Evolutionary conservation across 139 green algal genomes (phyloP).

Genomic region (Haematococcus lacustris): DNA sequence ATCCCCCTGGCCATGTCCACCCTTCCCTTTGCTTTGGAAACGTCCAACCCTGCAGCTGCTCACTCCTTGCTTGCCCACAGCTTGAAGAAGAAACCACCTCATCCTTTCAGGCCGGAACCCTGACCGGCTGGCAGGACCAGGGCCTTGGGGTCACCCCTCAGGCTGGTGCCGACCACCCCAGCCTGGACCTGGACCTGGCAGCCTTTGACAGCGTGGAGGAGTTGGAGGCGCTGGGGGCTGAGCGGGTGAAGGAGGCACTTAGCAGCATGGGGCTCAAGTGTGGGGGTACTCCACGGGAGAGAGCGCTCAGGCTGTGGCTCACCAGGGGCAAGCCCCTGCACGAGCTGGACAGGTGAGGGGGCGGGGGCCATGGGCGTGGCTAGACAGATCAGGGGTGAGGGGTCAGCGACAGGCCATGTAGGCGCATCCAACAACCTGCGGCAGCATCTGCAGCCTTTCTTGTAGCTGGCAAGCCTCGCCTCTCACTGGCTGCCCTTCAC

Average conservation of each 20-base stretch:
- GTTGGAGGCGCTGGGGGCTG: conserved; percentile 66
- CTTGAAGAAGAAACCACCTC: conserved; percentile 64
- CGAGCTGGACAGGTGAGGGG: conserved; percentile 55
- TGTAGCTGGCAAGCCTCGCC: too few species aligned
- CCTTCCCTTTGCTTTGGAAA: too few species aligned
- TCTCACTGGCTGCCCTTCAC: too few species aligned
- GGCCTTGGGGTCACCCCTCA: conserved; percentile 1
- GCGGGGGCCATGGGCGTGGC: too few species aligned
- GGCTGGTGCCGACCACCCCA: too few species aligned
- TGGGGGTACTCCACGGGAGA: conserved; percentile 81
- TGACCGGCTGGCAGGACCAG: conserved; percentile 51
- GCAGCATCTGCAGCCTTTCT: too few species aligned
- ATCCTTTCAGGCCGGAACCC: conserved; percentile 57
- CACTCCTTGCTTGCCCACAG: conserved; percentile 12
- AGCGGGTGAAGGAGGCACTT: conserved; percentile 78
- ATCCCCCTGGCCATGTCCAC: too few species aligned
- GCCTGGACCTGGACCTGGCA: conserved; percentile 52
- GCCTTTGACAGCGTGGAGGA: conserved; percentile 77
- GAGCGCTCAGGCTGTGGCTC: conserved; percentile 77
- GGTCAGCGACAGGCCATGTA: too few species aligned
- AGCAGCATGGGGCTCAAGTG: conserved; percentile 75
- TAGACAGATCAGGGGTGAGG: too few species aligned
- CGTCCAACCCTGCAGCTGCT: too few species aligned
- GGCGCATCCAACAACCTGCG: too few species aligned
- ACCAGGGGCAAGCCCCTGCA: conserved; percentile 51